Conservation (phyloP, 2,329 filamentous ascomycete species). For the Ampelomyces quisqualis region DNA sequence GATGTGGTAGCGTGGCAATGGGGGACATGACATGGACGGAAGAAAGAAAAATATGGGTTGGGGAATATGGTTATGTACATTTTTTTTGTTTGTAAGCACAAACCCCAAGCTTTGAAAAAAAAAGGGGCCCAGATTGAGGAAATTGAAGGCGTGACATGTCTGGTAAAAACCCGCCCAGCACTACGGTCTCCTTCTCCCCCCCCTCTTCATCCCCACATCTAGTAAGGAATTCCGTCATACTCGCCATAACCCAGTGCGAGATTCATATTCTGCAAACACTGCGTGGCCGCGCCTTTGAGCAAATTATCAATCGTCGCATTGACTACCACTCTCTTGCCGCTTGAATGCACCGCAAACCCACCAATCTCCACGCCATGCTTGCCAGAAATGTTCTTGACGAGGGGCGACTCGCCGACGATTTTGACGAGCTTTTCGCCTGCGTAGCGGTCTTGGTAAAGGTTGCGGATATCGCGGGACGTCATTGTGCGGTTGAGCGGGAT, state of each 20-base stretch:
- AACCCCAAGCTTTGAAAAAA: too few relatives aligned
- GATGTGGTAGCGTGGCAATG: too few relatives aligned
- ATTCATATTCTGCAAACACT: conserved; percentile 96
- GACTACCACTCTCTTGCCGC: conserved; percentile 88
- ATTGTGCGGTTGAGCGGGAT: conserved; percentile 84
- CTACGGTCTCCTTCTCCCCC: background rate
- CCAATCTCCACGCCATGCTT: conserved; percentile 93
- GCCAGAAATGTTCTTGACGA: conserved; percentile 79
- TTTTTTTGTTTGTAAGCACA: too few relatives aligned
- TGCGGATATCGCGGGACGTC: conserved; percentile 87
- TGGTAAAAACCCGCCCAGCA: too few relatives aligned
- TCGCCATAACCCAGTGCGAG: conserved; percentile 84
- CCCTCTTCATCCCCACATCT: conserved; percentile 5
- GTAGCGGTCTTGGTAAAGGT: conserved; percentile 94
- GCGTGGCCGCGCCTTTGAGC: conserved; percentile 88
- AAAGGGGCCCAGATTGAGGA: too few relatives aligned
- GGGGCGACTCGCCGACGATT: conserved; percentile 81
- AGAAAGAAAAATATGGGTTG: too few relatives aligned
- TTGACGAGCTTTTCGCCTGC: conserved; percentile 95
- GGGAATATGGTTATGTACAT: too few relatives aligned
- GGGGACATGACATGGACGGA: too few relatives aligned
- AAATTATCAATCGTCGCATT: conserved; percentile 93
- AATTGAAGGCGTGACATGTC: too few relatives aligned
- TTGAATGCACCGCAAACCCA: conserved; percentile 88
- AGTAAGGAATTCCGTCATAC: conserved; percentile 77